These are phyloP conservation scores for Fraxinus floribunda DNA, from an alignment of 305 asterid genomes.

Conservation along the genomic window DNA sequence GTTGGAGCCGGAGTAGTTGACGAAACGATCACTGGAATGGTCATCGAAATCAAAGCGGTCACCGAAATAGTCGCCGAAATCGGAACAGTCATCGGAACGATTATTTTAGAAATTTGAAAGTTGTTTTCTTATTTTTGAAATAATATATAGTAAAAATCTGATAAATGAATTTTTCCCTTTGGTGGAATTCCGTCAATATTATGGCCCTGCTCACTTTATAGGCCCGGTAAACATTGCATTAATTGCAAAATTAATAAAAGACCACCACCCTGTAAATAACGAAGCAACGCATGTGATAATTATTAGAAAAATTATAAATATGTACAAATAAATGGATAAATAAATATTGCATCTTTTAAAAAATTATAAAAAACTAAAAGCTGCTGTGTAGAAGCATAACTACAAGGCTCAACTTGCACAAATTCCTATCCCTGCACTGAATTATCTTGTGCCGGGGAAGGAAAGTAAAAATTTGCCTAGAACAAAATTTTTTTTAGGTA, in stretches of 20 bases:
- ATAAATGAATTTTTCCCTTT: too few species aligned
- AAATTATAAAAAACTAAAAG: slow-evolving; percentile 15
- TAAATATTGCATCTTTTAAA: slow-evolving; percentile 4
- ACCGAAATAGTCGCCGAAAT: too few species aligned
- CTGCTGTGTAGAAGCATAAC: slow-evolving; percentile 27
- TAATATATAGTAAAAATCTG: too few species aligned
- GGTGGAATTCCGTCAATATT: too few species aligned
- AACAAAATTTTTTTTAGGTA: slow-evolving; percentile 35
- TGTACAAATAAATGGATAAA: background rate
- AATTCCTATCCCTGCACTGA: slow-evolving; percentile 37
- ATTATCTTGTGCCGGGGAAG: slow-evolving; percentile 41
- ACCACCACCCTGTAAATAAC: background rate
- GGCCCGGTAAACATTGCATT: background rate
- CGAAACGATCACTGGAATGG: too few species aligned
- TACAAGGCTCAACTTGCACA: slow-evolving; percentile 42
- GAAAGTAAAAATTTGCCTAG: slow-evolving; percentile 36
- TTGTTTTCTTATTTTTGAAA: too few species aligned
- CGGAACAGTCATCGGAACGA: too few species aligned
- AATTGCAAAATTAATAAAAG: background rate
- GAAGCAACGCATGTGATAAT: background rate
- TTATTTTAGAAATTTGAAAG: too few species aligned
- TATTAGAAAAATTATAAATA: background rate
- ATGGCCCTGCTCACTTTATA: too few species aligned
- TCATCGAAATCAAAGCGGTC: too few species aligned
- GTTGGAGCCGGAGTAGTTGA: too few species aligned